Base-by-base conservation (phyloP, 805 yeast species). In the Kurtzmaniella fragi region DNA sequence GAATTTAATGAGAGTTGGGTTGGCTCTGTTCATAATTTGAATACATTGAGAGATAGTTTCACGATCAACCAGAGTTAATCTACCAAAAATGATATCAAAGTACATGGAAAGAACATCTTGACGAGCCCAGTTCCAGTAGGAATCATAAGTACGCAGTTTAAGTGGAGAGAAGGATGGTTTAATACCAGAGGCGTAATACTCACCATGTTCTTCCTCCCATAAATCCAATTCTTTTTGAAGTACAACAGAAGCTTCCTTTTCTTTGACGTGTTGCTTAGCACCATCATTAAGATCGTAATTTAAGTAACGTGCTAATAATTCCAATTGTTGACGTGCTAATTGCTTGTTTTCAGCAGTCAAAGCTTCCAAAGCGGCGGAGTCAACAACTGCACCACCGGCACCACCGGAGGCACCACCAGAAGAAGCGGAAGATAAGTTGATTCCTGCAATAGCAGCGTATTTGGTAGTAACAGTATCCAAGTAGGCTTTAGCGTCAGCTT, bases 61-160 rank as follows among this genome's bases (percentile, higher is more conserved):
- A 63, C 99, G 81, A 64, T 93, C 98, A 49, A 93, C 84, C 43
- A 87, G 82, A 45, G 89, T 80, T 47, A 84, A 77, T 48, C 86
- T 83, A 62, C 99, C 99, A 64, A 93, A 95, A 52, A 93, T 89
- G 55, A 93, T 89, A 66, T 93, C 97, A 61, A 78, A 93, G 70
- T 86, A 93, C 87, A 93, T 83, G 36, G 89, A 79, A 52, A 93
- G 71, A 44, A 93, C 85, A 62, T 93, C 96, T 73, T 93, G 99
- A 67, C 97, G 86, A 35, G 98, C 97, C 99, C 99, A 93, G 67
- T 95, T 95, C 99, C 99, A 93, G 67, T 90, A 89, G 16, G 97
- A 89, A 67, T 93, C 98, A 64, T 91, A 93, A 39, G 84, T 81
- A 72, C 99, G 85, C 23, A 97, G 95, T 73, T 93, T 93, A 68